Evolutionary conservation across 2,329 filamentous ascomycete species (phyloP).

Genomic region (Coleophoma eucalyptorum): DNA sequence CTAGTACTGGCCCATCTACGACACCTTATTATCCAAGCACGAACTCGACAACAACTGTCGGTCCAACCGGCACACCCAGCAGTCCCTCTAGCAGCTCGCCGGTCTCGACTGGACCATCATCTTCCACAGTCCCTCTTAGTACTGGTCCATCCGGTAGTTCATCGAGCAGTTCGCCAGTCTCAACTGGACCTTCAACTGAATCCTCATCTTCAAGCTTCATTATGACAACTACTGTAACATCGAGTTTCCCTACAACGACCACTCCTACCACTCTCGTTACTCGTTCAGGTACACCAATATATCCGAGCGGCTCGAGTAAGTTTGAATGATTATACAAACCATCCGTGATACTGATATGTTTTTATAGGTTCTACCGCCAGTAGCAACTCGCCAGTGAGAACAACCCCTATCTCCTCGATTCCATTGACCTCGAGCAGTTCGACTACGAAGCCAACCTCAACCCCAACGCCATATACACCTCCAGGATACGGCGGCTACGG

Average conservation of each 20-base stretch:
- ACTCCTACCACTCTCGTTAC: not conserved
- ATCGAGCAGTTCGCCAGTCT: constrained; percentile 1
- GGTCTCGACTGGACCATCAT: not conserved
- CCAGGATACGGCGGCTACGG: not conserved
- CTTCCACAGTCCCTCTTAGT: not conserved
- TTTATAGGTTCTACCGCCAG: not conserved
- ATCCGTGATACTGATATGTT: too few relatives aligned
- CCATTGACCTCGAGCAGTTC: not conserved
- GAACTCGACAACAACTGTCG: not conserved
- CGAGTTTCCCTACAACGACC: not conserved
- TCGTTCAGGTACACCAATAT: not conserved
- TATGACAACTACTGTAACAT: not conserved
- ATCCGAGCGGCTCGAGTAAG: not conserved
- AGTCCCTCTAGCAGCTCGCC: constrained; percentile 6
- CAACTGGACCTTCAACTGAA: not conserved
- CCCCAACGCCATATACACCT: not conserved
- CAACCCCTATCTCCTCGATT: not conserved
- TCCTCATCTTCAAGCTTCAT: not conserved
- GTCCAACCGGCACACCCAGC: constrained; percentile 1
- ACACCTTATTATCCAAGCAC: not conserved
- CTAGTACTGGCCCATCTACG: not conserved
- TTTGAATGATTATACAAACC: too few relatives aligned
- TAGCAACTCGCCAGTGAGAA: not conserved
- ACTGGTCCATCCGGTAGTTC: not conserved
- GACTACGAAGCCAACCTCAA: not conserved